Base-by-base conservation (phyloP, 306 rosid genomes). In the Purshia tridentata region DNA sequence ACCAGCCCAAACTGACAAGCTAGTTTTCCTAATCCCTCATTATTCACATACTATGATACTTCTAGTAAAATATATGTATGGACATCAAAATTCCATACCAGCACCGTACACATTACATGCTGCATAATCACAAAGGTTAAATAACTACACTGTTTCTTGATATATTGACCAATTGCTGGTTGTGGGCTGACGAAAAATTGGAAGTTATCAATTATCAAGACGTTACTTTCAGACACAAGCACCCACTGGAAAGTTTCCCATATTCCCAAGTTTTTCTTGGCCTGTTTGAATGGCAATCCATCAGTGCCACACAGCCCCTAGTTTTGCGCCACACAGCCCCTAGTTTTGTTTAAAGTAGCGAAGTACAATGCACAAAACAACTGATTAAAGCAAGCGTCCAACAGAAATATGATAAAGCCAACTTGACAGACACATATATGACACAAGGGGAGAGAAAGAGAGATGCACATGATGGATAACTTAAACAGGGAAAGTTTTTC, bases 271-370 rank as follows among this genome's bases (percentile, higher is more conserved):
- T 40, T 65, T 68, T 9, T 13, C 58, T 79, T 64, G 68, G 49
- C 52, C 13, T 65, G 52, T 42, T 65, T 64, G 52, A 50, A 61
- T 20, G 51, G 11, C 67, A 59, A 46, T 58, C 19, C 39, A 19
- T 45, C 57, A 65, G 2, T 20, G 56, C 16, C 72, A 63, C 6
- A 40, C 84, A 48, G 88, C 96, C 91, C 96, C 80, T 81, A 51
- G 88, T 87, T 85, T 87, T 80, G 54, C n/a, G 56, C 16, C 72
- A 63, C 6, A 40, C 84, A 48, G 88, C 96, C 91, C 96, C 80
- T 81, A 51, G 88, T 87, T 85, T 87, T 80, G 54, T 40, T 18
- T 23, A 59, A 56, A 50, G 46, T 58, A 4, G 45, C 22, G 65
- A 44, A 41, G 22, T 59, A 11, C 29, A 58, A 12, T 22, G 19